Base-by-base conservation (phyloP, 441 rosid species). In the Dalechampia spathulata region DNA sequence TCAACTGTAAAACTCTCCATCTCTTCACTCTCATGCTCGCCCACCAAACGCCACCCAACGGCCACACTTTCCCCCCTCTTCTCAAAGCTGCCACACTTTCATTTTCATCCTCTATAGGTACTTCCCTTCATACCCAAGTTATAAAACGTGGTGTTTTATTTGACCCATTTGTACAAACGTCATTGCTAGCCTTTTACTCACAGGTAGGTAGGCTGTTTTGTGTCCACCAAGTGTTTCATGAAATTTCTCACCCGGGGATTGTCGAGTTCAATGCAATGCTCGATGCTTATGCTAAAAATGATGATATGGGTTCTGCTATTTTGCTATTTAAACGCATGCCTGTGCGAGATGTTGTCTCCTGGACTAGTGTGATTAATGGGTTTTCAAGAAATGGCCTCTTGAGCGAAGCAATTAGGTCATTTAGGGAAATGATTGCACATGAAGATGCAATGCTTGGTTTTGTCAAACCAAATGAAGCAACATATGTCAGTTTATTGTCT, bases 361-460 rank as follows among this genome's bases (percentile, higher is more conserved):
- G 90, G 95, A 82, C 92, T 9, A 80, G 63, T 50, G 71, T 84
- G 58, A 76, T 87, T 37, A 80, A 73, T 47, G 90, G 95, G 69
- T 75, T 82, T 58, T 46, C 65, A 43, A 72, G 40, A 40, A 77
- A 72, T 25, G 72, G 75, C 11, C 63, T 55, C 41, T 80, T 77
- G 19, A 6, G 38, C 4, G 64, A 78, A 55, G 85, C 79, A 2
- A 44, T 87, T 43, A 44, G n/a, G 44, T 46, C 66, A 50, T 82
- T 84, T 38, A 50, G 63, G 49, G 70, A 67, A 49, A 80, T 87
- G 89, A 55, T 84, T 49, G 61, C 55, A 51, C 43, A 64, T 7
- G 45, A 60, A 4, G 49, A 53, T 61, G 59, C 15, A 27, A 45
- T 14, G 12, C 14, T 27, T 11, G 54, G 58, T 43, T 25, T 19